Evolutionary conservation across 2,329 filamentous ascomycete species (phyloP).

Genomic region (Fusarium kyushuense): DNA sequence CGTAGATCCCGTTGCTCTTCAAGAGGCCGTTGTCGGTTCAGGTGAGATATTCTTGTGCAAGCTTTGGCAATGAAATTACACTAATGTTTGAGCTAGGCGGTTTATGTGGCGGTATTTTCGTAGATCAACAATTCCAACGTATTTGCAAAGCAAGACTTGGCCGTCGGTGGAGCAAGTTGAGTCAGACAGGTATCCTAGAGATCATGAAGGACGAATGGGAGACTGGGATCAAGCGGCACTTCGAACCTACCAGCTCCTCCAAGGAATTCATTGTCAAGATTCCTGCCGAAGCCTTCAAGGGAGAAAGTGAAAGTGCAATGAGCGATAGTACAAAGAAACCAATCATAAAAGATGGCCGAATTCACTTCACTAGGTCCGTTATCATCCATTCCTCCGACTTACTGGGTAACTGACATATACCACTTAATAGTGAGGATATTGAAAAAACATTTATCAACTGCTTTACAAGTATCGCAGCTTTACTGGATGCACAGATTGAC

Average conservation of each 20-base stretch:
- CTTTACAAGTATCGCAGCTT: not conserved
- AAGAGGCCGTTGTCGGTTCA: conserved; percentile 1
- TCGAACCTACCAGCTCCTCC: not conserved
- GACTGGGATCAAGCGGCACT: not conserved
- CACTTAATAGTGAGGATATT: not conserved
- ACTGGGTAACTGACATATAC: too few relatives aligned
- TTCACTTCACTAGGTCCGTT: not conserved
- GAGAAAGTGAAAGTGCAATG: not conserved
- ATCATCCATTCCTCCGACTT: too few relatives aligned
- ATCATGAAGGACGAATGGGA: not conserved
- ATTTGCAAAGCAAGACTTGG: not conserved
- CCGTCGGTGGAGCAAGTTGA: not conserved
- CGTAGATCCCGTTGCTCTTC: not conserved
- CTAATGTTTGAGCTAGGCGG: not conserved
- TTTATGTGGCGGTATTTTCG: not conserved
- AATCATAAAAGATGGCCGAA: not conserved
- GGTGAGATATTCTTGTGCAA: not conserved
- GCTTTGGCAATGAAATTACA: too few relatives aligned
- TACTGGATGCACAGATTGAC: not conserved
- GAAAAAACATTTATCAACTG: not conserved
- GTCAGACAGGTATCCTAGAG: not conserved
- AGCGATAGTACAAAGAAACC: not conserved
- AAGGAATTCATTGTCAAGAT: not conserved
- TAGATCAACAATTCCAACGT: not conserved
- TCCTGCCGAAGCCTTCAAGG: not conserved